Conservation (phyloP, 2,329 filamentous ascomycete genomes). For the Fusarium sp. region DNA sequence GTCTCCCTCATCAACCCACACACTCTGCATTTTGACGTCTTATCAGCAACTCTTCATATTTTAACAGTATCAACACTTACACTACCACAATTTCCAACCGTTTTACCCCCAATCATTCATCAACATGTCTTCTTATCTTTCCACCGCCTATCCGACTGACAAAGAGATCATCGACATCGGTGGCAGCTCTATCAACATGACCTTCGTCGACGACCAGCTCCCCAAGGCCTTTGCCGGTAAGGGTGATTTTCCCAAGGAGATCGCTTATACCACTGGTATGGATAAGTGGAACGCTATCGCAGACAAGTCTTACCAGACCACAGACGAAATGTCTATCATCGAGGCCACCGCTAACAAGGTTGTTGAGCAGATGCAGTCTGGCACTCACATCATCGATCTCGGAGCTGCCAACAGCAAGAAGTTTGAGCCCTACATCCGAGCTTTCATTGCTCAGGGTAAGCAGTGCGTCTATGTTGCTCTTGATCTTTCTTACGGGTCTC, state of each 20-base stretch:
- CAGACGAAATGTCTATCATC: constrained; percentile 41
- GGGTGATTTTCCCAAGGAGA: constrained; percentile 47
- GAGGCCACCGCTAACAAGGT: constrained; percentile 31
- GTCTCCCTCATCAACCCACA: too few species aligned
- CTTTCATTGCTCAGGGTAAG: constrained; percentile 40
- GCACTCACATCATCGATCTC: constrained; percentile 43
- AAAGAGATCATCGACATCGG: constrained; percentile 41
- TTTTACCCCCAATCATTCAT: not conserved
- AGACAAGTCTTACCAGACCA: constrained; percentile 41
- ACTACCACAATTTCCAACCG: too few species aligned
- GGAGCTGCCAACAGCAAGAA: constrained; percentile 43
- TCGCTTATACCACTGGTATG: constrained; percentile 44
- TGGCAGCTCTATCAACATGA: constrained; percentile 25
- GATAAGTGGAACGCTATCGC: constrained; percentile 36
- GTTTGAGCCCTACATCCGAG: constrained; percentile 41
- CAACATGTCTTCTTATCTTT: constrained; percentile 6
- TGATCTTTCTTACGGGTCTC: constrained; percentile 29
- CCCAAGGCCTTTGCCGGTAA: constrained; percentile 33
- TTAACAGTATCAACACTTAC: too few species aligned
- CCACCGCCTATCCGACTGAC: not conserved
- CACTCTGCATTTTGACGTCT: too few species aligned
- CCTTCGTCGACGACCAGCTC: constrained; percentile 31
- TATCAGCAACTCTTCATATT: too few species aligned
- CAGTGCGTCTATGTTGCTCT: constrained; percentile 42
- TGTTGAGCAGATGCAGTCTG: constrained; percentile 21